Base-by-base conservation (phyloP, 2,329 filamentous ascomycete species). In the Stagonosporopsis vannaccii region DNA sequence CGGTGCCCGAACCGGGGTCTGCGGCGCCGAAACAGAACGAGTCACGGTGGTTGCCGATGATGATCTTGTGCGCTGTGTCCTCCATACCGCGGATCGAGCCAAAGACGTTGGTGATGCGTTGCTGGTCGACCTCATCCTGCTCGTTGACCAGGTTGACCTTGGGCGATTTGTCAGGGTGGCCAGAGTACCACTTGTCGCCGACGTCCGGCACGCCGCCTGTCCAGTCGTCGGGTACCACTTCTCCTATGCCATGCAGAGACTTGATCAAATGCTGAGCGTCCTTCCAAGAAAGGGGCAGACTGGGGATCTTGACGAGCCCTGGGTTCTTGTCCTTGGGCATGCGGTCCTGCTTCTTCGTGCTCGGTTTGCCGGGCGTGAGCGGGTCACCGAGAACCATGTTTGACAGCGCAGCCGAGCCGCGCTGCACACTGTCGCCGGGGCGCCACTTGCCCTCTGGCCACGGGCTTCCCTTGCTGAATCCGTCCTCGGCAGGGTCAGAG, bases 41-140 rank as follows among this genome's bases (percentile, higher is more conserved):
- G 75, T 99, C 95, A 19, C 95, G 91, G 72, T 97, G 94, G 75
- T 93, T 97, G 47, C 95, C 95, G 51, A 99, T 84, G 53, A 97
- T 88, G 69, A 98, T 87, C 53, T 89, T 90, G 77, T 96, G 94
- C 58, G 90, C 85, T 1, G 83, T 82, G 71, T 95, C 89, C 76
- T 98, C 95, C 54, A 91, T 82, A n/a, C 95, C 95, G 12, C 83
- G 79, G 47, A 99, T 93, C 51, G 87, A 85, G 28, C 91, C 93
- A 68, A 97, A 87, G 0, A 98, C 87, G 70, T 99, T 99, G 85
- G 91, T 97, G 59, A 99, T 95, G 6, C 88, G 86, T 74, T 97
- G 91, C 71, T 90, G 83, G 55, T 90, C 85, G 12, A 87, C 84
- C 72, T 96, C 92, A 65, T 97, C 92, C 72, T 97, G 92, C 57